Conservation (phyloP, 768 basidiomycete species). For the Psilocybe cubensis region DNA sequence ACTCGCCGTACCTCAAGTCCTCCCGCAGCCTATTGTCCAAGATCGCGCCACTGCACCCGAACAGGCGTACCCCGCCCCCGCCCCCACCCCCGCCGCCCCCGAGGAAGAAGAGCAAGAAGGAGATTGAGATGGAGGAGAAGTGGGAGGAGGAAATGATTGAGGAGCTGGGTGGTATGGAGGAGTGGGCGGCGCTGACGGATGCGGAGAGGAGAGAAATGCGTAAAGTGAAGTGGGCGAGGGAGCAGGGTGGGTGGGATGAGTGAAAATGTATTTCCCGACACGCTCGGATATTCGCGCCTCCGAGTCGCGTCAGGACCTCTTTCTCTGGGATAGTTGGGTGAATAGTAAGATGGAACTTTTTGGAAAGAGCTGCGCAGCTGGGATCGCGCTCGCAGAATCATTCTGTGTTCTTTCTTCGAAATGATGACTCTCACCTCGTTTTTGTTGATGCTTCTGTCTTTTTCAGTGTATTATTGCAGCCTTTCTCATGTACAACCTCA, state of each 20-base stretch:
- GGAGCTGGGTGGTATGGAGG: conserved; percentile 68
- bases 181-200: conserved; percentile 52
- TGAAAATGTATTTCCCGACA: conserved; percentile 20
- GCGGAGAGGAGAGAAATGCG: conserved; percentile 56
- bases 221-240: conserved; percentile 63
- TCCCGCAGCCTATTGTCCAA: conserved; percentile 62
- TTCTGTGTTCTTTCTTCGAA: background rate
- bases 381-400: background rate
- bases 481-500: too few relatives aligned
- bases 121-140: conserved; percentile 72
- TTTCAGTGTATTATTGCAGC: too few relatives aligned
- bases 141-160: conserved; percentile 84
- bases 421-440: too few relatives aligned
- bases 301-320: too few relatives aligned
- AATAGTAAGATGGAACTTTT: background rate
- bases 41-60: conserved; percentile 79
- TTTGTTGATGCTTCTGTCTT: too few relatives aligned
- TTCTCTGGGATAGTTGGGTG: too few relatives aligned
- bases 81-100: conserved; percentile 72
- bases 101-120: conserved; percentile 80
- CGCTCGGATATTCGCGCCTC: too few relatives aligned
- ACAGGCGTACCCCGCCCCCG: conserved; percentile 74
- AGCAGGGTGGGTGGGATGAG: conserved; percentile 64
- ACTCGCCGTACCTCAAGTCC: conserved; percentile 69
- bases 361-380: background rate